phyloP scores from a whole-genome alignment of 1,284 basidiomycete species.

The Taiwanofungus camphoratus region DNA sequence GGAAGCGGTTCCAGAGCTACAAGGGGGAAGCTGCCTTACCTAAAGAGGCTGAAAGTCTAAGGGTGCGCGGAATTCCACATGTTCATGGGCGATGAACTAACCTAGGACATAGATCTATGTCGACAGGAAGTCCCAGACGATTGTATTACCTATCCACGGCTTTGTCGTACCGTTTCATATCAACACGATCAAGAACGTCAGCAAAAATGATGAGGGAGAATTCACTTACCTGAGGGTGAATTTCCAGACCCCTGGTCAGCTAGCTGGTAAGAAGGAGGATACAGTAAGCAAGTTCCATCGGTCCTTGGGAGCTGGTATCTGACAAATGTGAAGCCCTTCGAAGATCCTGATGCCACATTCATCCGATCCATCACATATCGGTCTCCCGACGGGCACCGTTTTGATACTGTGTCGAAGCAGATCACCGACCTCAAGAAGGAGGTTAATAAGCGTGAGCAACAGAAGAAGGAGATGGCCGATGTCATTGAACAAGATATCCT shows the following conservation, averaged over 20 bases:
- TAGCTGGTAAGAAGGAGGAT: slow-evolving; percentile 98
- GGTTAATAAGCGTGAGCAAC: slow-evolving; percentile 94
- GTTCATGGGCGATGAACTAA: no score
- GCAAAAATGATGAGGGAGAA: slow-evolving; percentile 96
- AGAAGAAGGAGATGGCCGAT: slow-evolving; percentile 97
- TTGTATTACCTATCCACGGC: slow-evolving; percentile 91
- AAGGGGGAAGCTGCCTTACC: slow-evolving; percentile 91
- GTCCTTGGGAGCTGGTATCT: not conserved
- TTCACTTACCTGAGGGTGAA: slow-evolving; percentile 95
- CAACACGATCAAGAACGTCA: slow-evolving; percentile 97
- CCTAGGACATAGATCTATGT: slow-evolving; percentile 74
- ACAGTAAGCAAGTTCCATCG: slow-evolving; percentile 51
- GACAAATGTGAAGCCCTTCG: slow-evolving; percentile 71
- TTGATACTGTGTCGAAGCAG: slow-evolving; percentile 85
- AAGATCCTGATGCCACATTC: slow-evolving; percentile 96
- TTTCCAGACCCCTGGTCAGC: slow-evolving; percentile 97
- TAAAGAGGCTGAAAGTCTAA: slow-evolving; percentile 66
- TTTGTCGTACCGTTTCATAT: slow-evolving; percentile 98
- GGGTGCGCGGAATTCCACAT: slow-evolving; percentile 45
- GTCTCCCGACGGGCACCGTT: slow-evolving; percentile 84
- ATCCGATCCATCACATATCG: slow-evolving; percentile 95
- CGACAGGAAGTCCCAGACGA: slow-evolving; percentile 86
- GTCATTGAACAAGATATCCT: slow-evolving; percentile 94
- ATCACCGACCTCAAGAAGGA: slow-evolving; percentile 97
- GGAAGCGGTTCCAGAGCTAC: slow-evolving; percentile 97